Conservation (phyloP, 2,329 filamentous ascomycete species). For the Aspergillus udagawae region DNA sequence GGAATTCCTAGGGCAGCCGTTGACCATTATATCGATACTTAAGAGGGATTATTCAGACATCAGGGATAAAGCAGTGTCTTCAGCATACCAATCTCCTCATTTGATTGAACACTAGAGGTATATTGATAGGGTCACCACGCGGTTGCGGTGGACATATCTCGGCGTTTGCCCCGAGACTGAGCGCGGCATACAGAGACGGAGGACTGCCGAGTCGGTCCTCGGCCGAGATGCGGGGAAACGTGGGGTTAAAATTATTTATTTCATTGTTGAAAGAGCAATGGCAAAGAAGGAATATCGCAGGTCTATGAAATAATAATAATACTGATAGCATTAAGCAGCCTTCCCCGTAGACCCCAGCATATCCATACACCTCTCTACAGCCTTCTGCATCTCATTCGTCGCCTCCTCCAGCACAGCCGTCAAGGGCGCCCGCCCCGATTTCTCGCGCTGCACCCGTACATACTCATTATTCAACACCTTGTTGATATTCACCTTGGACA, state of each 20-base stretch:
- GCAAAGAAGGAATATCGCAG: background rate
- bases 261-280: too few species aligned
- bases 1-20: too few species aligned
- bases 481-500: conserved; percentile 58
- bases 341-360: conserved; percentile 41
- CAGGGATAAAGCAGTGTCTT: too few species aligned
- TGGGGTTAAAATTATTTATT: too few species aligned
- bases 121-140: too few species aligned
- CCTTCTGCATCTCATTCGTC: conserved; percentile 52
- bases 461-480: conserved; percentile 54
- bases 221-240: background rate
- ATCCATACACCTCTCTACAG: conserved; percentile 56
- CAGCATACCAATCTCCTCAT: too few species aligned
- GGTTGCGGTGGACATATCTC: too few species aligned
- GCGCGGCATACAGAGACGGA: background rate
- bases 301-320: background rate
- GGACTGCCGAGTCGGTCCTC: background rate
- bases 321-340: conserved; percentile 14
- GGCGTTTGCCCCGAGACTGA: too few species aligned
- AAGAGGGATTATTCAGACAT: too few species aligned
- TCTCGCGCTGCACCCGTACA: conserved; percentile 45
- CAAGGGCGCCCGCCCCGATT: conserved; percentile 49
- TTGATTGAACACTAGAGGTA: too few species aligned
- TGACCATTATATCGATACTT: too few species aligned
- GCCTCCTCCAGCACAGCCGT: conserved; percentile 54